Conservation (phyloP, 2,329 filamentous ascomycete species). For the Sclerotinia sclerotiorum region DNA sequence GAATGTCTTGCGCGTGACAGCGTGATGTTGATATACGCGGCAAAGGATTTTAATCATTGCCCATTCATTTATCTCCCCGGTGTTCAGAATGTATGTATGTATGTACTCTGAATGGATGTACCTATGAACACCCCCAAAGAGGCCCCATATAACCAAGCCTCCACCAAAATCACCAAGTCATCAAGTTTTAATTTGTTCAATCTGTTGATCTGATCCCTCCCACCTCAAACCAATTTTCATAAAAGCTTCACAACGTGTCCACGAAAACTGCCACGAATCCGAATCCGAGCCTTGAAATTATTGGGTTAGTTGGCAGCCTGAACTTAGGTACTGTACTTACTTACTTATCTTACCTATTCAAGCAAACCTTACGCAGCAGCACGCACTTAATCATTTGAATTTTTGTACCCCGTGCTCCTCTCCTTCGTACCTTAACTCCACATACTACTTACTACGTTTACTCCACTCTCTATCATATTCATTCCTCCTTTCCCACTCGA, state of each 20-base stretch:
- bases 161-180: neutral
- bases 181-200: neutral
- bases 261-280: conserved; percentile 14
- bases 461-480: neutral
- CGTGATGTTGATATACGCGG: neutral
- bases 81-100: neutral
- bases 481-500: neutral
- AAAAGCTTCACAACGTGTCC: conserved; percentile 7
- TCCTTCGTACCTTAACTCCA: no score
- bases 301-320: neutral
- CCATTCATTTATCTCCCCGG: neutral
- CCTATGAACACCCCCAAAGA: neutral
- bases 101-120: no score
- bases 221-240: neutral
- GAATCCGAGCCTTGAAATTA: conserved; percentile 2
- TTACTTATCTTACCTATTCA: no score
- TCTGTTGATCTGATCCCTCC: conserved; percentile 6
- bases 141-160: neutral
- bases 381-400: no score
- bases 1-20: conserved; percentile 11
- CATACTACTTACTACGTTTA: no score
- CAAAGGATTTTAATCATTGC: neutral
- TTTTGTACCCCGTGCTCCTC: neutral
- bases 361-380: neutral
- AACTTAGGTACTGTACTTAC: no score